phyloP scores from a whole-genome alignment of 2,329 filamentous ascomycete genomes.

The Penicillium sp. region DNA sequence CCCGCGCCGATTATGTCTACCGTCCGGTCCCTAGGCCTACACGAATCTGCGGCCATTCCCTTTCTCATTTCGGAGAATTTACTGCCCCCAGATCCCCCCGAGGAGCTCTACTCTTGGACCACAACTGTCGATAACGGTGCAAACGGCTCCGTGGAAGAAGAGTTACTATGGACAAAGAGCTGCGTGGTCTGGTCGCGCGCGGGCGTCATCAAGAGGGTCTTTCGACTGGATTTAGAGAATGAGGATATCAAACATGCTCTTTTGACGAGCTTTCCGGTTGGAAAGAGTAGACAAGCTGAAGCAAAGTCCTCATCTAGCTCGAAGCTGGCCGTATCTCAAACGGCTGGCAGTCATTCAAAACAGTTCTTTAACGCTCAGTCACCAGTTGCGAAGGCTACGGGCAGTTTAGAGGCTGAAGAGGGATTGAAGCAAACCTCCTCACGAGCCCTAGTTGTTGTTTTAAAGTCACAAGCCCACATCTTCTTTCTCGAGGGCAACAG shows the following conservation, averaged over 20 bases:
- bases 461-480: constrained; percentile 91
- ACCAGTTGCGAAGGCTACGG: constrained; percentile 30
- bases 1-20: constrained; percentile 72
- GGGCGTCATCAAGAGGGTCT: constrained; percentile 81
- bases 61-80: constrained; percentile 83
- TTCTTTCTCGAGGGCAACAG: constrained; percentile 87
- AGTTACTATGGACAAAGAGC: constrained; percentile 74
- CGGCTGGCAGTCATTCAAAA: constrained; percentile 12
- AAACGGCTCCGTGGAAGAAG: constrained; percentile 67
- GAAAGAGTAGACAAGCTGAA: constrained; percentile 29
- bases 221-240: constrained; percentile 84
- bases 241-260: constrained; percentile 86
- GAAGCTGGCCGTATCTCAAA: constrained; percentile 11
- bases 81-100: constrained; percentile 68
- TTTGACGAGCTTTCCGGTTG: constrained; percentile 76
- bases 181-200: constrained; percentile 90
- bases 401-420: constrained; percentile 26
- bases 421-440: constrained; percentile 37
- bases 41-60: constrained; percentile 81
- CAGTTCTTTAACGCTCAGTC: constrained; percentile 21
- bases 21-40: constrained; percentile 87
- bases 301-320: constrained; percentile 12
- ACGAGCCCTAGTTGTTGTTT: constrained; percentile 82
- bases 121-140: constrained; percentile 56
- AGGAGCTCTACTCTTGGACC: constrained; percentile 75